These are phyloP conservation scores for Diplodia corticola DNA, from an alignment of 2,329 filamentous ascomycete species.

Conservation along the genomic window DNA sequence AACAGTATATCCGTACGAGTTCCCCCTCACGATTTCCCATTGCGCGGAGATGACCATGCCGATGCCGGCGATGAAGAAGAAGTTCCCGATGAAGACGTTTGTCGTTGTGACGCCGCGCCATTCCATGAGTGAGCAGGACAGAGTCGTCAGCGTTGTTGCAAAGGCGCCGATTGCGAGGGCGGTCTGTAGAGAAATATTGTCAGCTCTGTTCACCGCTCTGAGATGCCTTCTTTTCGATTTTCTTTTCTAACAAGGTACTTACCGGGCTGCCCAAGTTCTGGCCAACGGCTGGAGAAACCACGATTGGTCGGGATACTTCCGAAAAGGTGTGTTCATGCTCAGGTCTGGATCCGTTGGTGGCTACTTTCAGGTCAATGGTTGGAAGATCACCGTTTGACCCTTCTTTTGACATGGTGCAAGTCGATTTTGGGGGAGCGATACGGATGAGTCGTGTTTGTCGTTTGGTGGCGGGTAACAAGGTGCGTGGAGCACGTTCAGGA, in stretches of 20 bases:
- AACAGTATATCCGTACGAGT: constrained; percentile 56
- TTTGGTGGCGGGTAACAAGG: not conserved
- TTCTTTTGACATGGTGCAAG: not conserved
- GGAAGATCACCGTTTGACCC: constrained; percentile 1
- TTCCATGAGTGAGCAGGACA: constrained; percentile 58
- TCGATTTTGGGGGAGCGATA: not conserved
- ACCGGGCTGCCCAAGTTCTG: constrained; percentile 24
- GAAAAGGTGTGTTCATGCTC: constrained; percentile 29
- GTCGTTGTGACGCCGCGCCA: constrained; percentile 53
- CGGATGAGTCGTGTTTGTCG: not conserved
- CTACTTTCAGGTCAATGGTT: not conserved
- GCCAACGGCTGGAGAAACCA: constrained; percentile 35
- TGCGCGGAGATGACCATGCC: constrained; percentile 57
- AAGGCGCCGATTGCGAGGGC: constrained; percentile 56
- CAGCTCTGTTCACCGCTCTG: not conserved
- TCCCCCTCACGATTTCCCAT: constrained; percentile 56
- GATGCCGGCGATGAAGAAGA: constrained; percentile 55
- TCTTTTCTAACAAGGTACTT: not conserved
- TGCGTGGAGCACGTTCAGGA: not conserved
- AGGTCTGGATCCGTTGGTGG: not conserved
- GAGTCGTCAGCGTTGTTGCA: constrained; percentile 55
- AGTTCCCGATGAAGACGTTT: constrained; percentile 57
- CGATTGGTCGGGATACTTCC: constrained; percentile 36
- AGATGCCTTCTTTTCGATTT: not conserved
- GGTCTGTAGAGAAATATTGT: constrained; percentile 37